Base-by-base conservation (phyloP, 139 green algal genomes). In the Chlamydomonas schloesseri region DNA sequence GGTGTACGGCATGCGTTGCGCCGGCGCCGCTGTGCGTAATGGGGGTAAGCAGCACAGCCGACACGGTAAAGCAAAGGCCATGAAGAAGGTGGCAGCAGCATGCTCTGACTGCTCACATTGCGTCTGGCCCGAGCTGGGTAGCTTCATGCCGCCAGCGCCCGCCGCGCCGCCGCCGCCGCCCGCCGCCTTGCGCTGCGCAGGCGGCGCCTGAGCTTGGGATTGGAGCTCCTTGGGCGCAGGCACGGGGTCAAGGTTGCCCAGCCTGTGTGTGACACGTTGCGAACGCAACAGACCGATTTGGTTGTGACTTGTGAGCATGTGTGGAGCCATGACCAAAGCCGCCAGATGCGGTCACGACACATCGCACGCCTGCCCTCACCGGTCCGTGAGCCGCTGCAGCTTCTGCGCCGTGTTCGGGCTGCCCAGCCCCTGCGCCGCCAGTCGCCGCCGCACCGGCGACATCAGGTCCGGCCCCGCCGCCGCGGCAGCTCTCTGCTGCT, bases 81-180 rank as follows among this genome's bases (percentile, higher is more conserved):
- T n/a, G n/a, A n/a, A n/a, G n/a, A n/a, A n/a, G n/a, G n/a, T n/a
- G n/a, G n/a, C n/a, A n/a, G n/a, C n/a, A n/a, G n/a, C n/a, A n/a
- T n/a, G n/a, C n/a, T n/a, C n/a, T n/a, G n/a, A n/a, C 64, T n/a
- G 64, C 76, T 36, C 76, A 83, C 76, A 58, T 46, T 83, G 76
- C 20, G 60, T 83, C 60, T 14, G 46, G 28, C 76, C 76, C 18
- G 76, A 73, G 37, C 42, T 50, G 42, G 42, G 42, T 8, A 50
- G 42, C 8, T 50, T 50, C 42, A 50, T 50, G 42, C 42, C 42
- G 42, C 42, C 42, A n/a, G n/a, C n/a, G n/a, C n/a, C n/a, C n/a
- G n/a, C n/a, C n/a, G n/a, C n/a, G 42, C 42, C 42, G 42, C 42
- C 42, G 10, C 0, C n/a, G 50, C 29, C 73, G 50, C 1, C 53